Evolutionary conservation across 768 basidiomycete species (phyloP).

Genomic region (Russula foetens): DNA sequence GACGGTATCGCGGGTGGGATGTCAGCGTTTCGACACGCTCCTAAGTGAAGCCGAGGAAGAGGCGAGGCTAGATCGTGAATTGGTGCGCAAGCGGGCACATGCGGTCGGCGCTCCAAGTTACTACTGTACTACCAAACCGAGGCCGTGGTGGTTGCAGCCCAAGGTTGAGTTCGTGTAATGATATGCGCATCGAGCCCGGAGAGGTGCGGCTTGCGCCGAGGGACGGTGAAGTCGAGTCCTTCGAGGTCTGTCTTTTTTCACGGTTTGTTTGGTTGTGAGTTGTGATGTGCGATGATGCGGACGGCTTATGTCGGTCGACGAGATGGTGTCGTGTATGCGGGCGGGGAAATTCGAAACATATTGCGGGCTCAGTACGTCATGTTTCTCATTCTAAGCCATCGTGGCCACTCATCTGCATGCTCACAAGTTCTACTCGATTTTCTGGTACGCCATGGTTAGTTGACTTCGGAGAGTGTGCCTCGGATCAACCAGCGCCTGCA

Average conservation of each 20-base stretch:
- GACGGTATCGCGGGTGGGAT: slow-evolving; percentile 86
- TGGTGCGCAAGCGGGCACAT: slow-evolving; percentile 52
- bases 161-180: slow-evolving; percentile 88
- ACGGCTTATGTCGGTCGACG: slow-evolving; percentile 59
- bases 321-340: slow-evolving; percentile 57
- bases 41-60: slow-evolving; percentile 94
- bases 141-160: slow-evolving; percentile 76
- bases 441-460: slow-evolving; percentile 74
- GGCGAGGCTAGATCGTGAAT: slow-evolving; percentile 62
- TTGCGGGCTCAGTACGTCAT: slow-evolving; percentile 64
- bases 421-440: slow-evolving; percentile 82
- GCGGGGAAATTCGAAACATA: slow-evolving; percentile 84
- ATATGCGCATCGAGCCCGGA: slow-evolving; percentile 57
- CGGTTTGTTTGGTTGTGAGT: neutral
- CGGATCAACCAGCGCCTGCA: slow-evolving; percentile 68
- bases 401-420: neutral
- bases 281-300: neutral
- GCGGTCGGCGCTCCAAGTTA: slow-evolving; percentile 71
- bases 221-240: slow-evolving; percentile 93
- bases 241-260: slow-evolving; percentile 51
- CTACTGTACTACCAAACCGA: slow-evolving; percentile 61
- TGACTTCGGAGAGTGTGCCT: slow-evolving; percentile 85
- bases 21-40: slow-evolving; percentile 58
- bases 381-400: neutral
- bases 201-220: slow-evolving; percentile 60